These are phyloP conservation scores for Ustilago tritici DNA, from an alignment of 1,284 basidiomycete genomes.

Conservation along the genomic window DNA sequence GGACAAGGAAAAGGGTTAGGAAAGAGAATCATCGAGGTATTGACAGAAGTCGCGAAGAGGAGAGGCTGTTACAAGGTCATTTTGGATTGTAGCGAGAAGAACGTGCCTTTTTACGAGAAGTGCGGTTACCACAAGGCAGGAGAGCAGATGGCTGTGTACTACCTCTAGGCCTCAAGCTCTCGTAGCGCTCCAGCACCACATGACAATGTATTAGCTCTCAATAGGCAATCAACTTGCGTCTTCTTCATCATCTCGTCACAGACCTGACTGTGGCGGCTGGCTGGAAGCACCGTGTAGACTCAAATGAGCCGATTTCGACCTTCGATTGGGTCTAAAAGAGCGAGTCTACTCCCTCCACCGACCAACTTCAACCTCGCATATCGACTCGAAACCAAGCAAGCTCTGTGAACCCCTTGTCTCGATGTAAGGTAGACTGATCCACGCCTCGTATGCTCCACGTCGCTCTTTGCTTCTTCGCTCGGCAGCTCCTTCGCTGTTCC, in stretches of 20 bases:
- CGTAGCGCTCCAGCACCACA: constrained; percentile 3
- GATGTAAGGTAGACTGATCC: constrained; percentile 53
- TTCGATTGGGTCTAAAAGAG: no score
- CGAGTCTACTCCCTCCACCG: constrained; percentile 44
- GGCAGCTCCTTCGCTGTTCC: constrained; percentile 12
- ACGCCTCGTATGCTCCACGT: constrained; percentile 43
- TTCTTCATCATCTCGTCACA: background rate
- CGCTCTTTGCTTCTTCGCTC: constrained; percentile 22
- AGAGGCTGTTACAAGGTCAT: constrained; percentile 93
- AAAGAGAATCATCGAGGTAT: constrained; percentile 83
- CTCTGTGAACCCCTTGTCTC: constrained; percentile 50
- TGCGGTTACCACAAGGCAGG: constrained; percentile 76
- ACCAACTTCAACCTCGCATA: constrained; percentile 63
- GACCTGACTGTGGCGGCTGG: background rate
- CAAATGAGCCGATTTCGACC: background rate
- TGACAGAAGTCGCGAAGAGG: constrained; percentile 80
- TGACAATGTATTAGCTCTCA: background rate
- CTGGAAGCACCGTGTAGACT: background rate
- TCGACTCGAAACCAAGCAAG: constrained; percentile 51
- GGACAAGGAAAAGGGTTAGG: constrained; percentile 93
- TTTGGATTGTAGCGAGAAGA: constrained; percentile 89
- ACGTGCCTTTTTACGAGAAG: constrained; percentile 96
- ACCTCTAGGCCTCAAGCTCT: background rate
- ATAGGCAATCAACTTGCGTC: constrained; percentile 23
- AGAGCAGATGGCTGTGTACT: constrained; percentile 67